Evolutionary conservation across 202 grass and related monocot genomes (phyloP).

Genomic region (Carex sylvatica): DNA sequence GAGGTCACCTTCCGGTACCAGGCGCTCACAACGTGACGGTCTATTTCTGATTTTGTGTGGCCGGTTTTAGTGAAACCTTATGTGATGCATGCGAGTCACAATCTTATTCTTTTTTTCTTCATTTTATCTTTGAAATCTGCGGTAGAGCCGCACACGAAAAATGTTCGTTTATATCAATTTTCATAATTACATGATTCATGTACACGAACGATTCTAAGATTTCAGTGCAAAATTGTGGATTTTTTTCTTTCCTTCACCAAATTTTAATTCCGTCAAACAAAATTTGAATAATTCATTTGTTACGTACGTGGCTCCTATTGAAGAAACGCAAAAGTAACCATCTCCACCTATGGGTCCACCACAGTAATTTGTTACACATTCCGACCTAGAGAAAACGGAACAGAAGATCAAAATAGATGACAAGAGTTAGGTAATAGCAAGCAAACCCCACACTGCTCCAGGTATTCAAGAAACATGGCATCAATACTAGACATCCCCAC

Average conservation of each 20-base stretch:
- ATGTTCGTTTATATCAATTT: no score
- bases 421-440: neutral
- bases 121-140: neutral
- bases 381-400: neutral
- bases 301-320: no score
- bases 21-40: neutral
- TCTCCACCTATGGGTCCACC: neutral
- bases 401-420: neutral
- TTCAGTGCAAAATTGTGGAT: no score
- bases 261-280: no score
- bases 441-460: neutral
- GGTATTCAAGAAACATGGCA: neutral
- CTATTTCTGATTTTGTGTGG: neutral
- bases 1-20: neutral
- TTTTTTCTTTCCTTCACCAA: no score
- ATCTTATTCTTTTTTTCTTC: neutral
- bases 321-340: no score
- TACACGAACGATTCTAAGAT: no score
- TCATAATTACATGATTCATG: neutral
- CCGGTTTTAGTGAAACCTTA: neutral
- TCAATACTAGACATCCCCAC: conserved; percentile 10
- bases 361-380: neutral
- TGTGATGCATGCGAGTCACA: neutral
- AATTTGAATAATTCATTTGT: no score
- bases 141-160: neutral